Conservation (phyloP, 1,139 yeast genomes). For the Lodderomyces theae region DNA sequence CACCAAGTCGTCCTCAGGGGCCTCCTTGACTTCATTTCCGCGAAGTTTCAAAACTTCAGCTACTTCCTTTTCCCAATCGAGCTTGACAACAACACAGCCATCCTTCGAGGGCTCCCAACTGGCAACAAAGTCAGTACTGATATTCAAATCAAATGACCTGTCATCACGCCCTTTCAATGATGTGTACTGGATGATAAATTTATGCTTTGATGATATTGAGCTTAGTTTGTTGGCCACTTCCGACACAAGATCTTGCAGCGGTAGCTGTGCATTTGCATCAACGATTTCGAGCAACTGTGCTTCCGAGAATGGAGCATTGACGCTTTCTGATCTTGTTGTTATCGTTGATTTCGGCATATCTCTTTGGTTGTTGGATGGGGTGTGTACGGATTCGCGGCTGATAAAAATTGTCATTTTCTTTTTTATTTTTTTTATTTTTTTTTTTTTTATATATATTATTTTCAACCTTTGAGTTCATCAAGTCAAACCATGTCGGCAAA, state of each 20-base stretch:
- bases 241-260: conserved; percentile 9
- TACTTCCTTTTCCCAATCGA: conserved; percentile 6
- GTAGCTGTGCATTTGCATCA: not conserved
- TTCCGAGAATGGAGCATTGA: conserved; percentile 15
- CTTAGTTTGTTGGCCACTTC: conserved; percentile 19
- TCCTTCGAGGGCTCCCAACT: conserved; percentile 41
- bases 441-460: not conserved
- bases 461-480: not conserved
- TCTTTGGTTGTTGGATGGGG: not conserved
- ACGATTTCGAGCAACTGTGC: conserved; percentile 13
- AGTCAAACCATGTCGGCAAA: not conserved
- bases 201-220: conserved; percentile 36
- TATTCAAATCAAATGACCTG: conserved; percentile 16
- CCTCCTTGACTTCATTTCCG: conserved; percentile 6
- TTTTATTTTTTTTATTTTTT: no score
- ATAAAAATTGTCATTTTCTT: no score
- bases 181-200: conserved; percentile 32
- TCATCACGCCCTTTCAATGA: conserved; percentile 8
- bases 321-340: conserved; percentile 9
- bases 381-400: no score
- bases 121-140: conserved; percentile 32
- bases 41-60: not conserved
- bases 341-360: conserved; percentile 6
- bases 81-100: conserved; percentile 30
- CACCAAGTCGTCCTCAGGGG: not conserved